Evolutionary conservation across 1,284 basidiomycete species (phyloP), one percentile per base, ranked within the genome.

Genomic region (Ganoderma leucocontextum): DNA sequence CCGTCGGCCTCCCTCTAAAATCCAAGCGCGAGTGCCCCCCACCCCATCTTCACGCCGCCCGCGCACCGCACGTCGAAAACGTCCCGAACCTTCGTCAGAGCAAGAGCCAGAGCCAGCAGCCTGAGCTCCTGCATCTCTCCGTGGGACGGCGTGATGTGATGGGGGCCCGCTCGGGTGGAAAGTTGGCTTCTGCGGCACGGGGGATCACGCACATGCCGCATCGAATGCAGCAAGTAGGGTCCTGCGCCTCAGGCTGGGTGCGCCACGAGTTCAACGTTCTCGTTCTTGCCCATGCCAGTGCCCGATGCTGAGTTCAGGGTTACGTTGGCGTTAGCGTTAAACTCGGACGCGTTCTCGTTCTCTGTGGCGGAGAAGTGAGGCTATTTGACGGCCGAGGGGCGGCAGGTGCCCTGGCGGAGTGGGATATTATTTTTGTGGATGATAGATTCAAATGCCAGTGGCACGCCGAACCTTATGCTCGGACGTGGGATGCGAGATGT

Each of bases 181-280:
- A 49, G 47, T 49, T 49, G 47, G 47, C 47, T 49, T 49, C 47
- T 49, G 47, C 47, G 47, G 47, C 47, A 49, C n/a, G 13, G 41
- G 41, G 13, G 41, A 41, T 41, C 41, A 41, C 41, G 39, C 41
- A 13, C 41, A 49, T 49, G 47, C 47, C 22, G 47, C 47, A 49
- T 49, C 47, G 47, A 49, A 49, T 49, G 22, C 22, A 25, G 47
- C 47, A 49, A 25, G 22, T 22, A 13, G n/a, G 47, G 8, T 49
- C 17, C 44, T n/a, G 47, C 10, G 22, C 25, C 47, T 49, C n/a
- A 12, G 22, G 17, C 17, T 6, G 17, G 17, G 7, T 22, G 22
- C 22, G 47, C 47, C 22, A 49, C 47, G 47, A 25, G 47, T 25
- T 12, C 47, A 49, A 2, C 29, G 29, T 29, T 29, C 29, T 29